These are phyloP conservation scores for Nematodospora anomalae DNA, from an alignment of 1,139 yeast genomes.

Conservation along the genomic window DNA sequence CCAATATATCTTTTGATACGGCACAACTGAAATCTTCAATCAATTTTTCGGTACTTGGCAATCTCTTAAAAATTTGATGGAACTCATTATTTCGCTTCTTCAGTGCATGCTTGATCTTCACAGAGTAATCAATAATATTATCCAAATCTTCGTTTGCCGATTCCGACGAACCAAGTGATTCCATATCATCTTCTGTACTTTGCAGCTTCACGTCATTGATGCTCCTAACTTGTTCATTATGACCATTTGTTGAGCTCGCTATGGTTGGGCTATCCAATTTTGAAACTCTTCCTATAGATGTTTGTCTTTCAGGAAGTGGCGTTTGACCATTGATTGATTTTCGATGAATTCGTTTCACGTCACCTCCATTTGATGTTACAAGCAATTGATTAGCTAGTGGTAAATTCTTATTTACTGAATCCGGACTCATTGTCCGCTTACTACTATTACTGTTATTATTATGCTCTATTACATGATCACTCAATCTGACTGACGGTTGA, in stretches of 20 bases:
- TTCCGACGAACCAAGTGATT: constrained; percentile 9
- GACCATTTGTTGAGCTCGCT: constrained; percentile 4
- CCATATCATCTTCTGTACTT: constrained; percentile 8
- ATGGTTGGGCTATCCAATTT: constrained; percentile 5
- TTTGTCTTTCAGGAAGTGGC: constrained; percentile 4
- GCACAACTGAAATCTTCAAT: constrained; percentile 75
- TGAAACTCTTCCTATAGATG: constrained; percentile 10
- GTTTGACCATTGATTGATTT: constrained; percentile 17
- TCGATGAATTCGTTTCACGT: constrained; percentile 20
- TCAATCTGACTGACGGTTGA: constrained; percentile 11
- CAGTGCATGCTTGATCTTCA: constrained; percentile 29
- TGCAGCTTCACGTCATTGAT: constrained; percentile 6
- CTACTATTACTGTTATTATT: constrained; percentile 14
- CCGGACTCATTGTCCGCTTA: constrained; percentile 23
- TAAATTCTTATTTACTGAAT: constrained; percentile 18
- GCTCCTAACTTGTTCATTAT: constrained; percentile 5
- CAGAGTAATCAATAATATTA: constrained; percentile 22
- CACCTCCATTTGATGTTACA: constrained; percentile 10
- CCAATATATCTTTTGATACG: constrained; percentile 63
- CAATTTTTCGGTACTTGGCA: constrained; percentile 53
- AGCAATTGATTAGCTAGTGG: constrained; percentile 15
- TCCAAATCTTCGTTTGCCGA: constrained; percentile 18
- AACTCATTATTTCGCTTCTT: constrained; percentile 60
- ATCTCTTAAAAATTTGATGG: constrained; percentile 58
- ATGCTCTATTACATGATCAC: too few species aligned